Conservation (phyloP, 1,139 yeast species). For the Martiniozyma asiatica region DNA sequence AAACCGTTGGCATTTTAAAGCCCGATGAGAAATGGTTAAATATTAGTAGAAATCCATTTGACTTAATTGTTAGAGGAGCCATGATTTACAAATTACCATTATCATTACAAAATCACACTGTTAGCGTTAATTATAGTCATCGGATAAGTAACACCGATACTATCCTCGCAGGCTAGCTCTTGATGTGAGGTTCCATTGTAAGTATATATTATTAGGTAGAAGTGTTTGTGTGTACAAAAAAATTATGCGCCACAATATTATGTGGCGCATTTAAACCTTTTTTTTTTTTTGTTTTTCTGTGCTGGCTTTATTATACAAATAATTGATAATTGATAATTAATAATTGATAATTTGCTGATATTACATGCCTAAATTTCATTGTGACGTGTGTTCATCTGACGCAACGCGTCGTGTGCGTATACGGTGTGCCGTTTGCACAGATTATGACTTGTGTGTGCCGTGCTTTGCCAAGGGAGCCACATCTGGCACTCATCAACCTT, state of each 20-base stretch:
- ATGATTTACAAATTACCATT: constrained; percentile 69
- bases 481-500: constrained; percentile 83
- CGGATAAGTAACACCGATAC: constrained; percentile 38
- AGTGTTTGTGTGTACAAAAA: too few species aligned
- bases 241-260: too few species aligned
- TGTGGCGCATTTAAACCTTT: too few species aligned
- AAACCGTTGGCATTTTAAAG: constrained; percentile 6
- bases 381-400: constrained; percentile 92
- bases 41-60: constrained; percentile 74
- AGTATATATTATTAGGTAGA: too few species aligned
- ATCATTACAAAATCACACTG: constrained; percentile 39
- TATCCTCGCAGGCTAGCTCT: too few species aligned
- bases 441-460: constrained; percentile 92
- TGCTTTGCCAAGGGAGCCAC: constrained; percentile 81
- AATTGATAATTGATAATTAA: too few species aligned
- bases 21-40: constrained; percentile 55
- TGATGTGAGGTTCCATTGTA: too few species aligned
- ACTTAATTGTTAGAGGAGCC: constrained; percentile 72
- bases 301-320: too few species aligned
- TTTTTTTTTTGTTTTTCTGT: too few species aligned
- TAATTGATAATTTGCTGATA: constrained; percentile 1
- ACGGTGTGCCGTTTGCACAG: constrained; percentile 83
- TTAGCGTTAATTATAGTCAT: constrained; percentile 51
- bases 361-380: constrained; percentile 55
- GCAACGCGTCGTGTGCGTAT: constrained; percentile 87